Evolutionary conservation across 2,329 filamentous ascomycete genomes (phyloP), one percentile per base, ranked within the genome.

Genomic region (Colletotrichum sp.): DNA sequence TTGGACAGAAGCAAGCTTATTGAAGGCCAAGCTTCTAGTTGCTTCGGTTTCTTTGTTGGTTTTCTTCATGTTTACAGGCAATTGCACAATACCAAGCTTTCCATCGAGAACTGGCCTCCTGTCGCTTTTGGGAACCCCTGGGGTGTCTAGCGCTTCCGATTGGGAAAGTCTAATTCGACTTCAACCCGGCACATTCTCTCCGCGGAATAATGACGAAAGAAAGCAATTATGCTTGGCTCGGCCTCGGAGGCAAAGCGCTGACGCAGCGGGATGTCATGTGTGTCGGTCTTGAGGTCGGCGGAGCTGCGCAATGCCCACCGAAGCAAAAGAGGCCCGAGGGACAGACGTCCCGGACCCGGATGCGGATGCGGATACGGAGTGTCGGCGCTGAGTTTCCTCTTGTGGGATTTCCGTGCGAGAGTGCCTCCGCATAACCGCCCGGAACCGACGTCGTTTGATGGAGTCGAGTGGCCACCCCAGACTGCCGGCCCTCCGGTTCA

Each of bases 311-410:
- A 26, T 52, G n/a, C 13, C 34, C 21, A 61, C 21, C 34, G 34
- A 43, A n/a, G 16, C n/a, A 32, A n/a, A 13, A 13, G 28, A 56
- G 66, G 32, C 52, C 32, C 32, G 66, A 59, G 21, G 32, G 24
- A 32, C 58, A 28, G 43, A 52, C 12, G 43, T 21, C n/a, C 62
- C 72, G 73, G 56, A 75, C 28, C 21, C 69, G 56, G 58, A 73
- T 64, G 48, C 63, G 69, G 69, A 69, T 73, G 56, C 73, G 73
- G 69, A 75, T 73, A 75, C 73, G 73, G 63, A 48, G 69, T 32
- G 16, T 9, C 21, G 30, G 64, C 32, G 18, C 21, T 16, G 43
- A 7, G 4, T n/a, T 52, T 61, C 55, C 67, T 48, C 21, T 62
- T 56, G n/a, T 32, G 5, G 43, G 4, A 38, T 55, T 48, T 18